A percentile compares a stretch with the other conserved stretches of the same genome.
phyloP scores from a whole-genome alignment of 129 eudicot genomes.

The Flaveria sonorensis region DNA sequence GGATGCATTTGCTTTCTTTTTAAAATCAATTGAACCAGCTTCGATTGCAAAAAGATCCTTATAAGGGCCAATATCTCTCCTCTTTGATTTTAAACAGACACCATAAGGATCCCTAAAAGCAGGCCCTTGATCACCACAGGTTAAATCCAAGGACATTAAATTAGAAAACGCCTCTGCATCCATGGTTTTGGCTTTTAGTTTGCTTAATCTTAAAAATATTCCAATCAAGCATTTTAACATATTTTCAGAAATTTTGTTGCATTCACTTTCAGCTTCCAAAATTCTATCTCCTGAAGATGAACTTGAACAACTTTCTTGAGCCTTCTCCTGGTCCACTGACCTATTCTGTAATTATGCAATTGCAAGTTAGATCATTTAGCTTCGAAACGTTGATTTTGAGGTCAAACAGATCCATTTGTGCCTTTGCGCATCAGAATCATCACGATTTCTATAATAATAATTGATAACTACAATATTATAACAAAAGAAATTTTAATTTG shows the following conservation, averaged over 20 bases:
- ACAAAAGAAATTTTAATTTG: not conserved
- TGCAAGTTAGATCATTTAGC: conserved; percentile 20
- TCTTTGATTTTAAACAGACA: conserved; percentile 43
- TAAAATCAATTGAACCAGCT: conserved; percentile 69
- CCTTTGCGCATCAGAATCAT: not conserved
- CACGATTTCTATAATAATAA: not conserved
- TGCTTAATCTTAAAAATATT: conserved; percentile 67
- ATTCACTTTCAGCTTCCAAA: conserved; percentile 56
- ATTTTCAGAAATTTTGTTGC: conserved; percentile 77
- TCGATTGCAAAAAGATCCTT: conserved; percentile 59
- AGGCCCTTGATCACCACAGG: conserved; percentile 37
- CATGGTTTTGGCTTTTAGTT: conserved; percentile 60
- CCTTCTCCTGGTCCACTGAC: conserved; percentile 49
- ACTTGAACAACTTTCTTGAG: conserved; percentile 63
- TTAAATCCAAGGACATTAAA: conserved; percentile 39
- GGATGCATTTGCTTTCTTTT: conserved; percentile 60
- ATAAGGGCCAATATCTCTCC: conserved; percentile 73
- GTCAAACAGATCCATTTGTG: conserved; percentile 3
- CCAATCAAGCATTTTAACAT: conserved; percentile 67
- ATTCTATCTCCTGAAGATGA: conserved; percentile 55
- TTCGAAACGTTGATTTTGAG: conserved; percentile 7
- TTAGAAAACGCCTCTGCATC: conserved; percentile 53
- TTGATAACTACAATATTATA: conserved; percentile 2
- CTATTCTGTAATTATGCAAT: conserved; percentile 43
- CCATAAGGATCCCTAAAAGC: conserved; percentile 75